Evolutionary conservation across 805 yeast genomes (phyloP), one percentile per base, ranked within the genome.

Genomic region (Candida pini): DNA sequence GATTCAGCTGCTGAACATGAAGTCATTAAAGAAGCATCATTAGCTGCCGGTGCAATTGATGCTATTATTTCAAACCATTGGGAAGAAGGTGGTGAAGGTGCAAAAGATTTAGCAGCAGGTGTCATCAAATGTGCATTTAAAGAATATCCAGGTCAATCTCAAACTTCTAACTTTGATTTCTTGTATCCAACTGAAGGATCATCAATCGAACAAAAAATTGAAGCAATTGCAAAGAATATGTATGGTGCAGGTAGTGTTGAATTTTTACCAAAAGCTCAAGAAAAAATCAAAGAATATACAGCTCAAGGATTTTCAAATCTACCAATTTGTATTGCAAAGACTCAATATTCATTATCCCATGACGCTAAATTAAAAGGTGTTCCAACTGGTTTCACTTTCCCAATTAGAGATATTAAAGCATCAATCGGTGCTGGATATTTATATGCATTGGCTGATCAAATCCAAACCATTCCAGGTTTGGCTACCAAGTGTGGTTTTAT

Each of bases 391-490:
- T 90, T 89, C 69, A 83, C 78, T 13, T 84, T 90, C 59, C 97
- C 98, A 33, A 87, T 90, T 50, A 76, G 95, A 60, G 98, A 90
- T 51, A 85, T 90, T 44, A 81, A 95, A 63, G 89, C 90, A 26
- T 82, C 95, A 24, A 85, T 86, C 36, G 98, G 98, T 62, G 97
- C 97, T 31, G 97, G 97, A 8, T 90, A 90, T 64, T 71, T 90
- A 56, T 92, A 90, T 56, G 97, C 97, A 2, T 71, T 90, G 50
- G 97, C 97, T 13, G 97, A 95, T 37, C 95, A 90, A 63, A 90
- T 90, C 53, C 88, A 83, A 81, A 90, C 98, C 18, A 89, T 90
- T 50, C 98, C 98, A 18, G 98, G 98, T 41, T 69, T 90, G 55
- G 94, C 97, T 37, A 90, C 97, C 8, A 89, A 85, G 58, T 83